Conservation (phyloP, 73 alveolate genomes). For the Durusdinium trenchii region DNA sequence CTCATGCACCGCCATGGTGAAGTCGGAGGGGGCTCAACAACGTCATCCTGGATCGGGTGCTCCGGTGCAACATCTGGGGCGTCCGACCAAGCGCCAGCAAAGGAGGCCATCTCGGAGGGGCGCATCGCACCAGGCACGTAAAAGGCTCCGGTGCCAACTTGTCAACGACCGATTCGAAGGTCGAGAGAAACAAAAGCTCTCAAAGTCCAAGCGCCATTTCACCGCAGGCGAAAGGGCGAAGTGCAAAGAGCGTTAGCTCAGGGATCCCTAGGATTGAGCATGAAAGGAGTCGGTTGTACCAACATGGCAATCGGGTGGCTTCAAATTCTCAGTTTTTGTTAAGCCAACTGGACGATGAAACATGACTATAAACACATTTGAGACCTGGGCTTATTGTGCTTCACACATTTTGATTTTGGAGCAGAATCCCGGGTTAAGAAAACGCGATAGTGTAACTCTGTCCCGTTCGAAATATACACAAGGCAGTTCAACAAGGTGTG, state of each 20-base stretch:
- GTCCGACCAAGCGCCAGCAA: neutral
- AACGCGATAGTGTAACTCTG: no score
- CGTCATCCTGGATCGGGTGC: neutral
- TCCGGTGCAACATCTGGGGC: neutral
- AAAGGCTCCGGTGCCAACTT: constrained; percentile 20
- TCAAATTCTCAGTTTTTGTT: neutral
- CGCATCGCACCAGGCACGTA: neutral
- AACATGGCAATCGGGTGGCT: neutral
- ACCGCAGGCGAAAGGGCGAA: neutral
- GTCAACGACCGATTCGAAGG: neutral
- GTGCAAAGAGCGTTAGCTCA: neutral
- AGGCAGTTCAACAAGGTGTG: no score
- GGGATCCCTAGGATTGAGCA: neutral
- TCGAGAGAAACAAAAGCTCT: neutral
- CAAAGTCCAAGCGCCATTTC: neutral
- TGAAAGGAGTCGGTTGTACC: neutral
- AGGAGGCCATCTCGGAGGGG: neutral
- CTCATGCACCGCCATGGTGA: neutral
- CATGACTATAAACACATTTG: no score
- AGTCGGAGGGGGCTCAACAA: neutral
- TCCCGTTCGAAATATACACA: no score
- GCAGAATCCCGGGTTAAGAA: no score
- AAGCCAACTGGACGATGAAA: no score
- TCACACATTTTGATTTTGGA: no score
- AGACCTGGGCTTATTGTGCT: no score